Evolutionary conservation across 2,329 filamentous ascomycete genomes (phyloP).

Genomic region (Gaeumannomyces tritici): DNA sequence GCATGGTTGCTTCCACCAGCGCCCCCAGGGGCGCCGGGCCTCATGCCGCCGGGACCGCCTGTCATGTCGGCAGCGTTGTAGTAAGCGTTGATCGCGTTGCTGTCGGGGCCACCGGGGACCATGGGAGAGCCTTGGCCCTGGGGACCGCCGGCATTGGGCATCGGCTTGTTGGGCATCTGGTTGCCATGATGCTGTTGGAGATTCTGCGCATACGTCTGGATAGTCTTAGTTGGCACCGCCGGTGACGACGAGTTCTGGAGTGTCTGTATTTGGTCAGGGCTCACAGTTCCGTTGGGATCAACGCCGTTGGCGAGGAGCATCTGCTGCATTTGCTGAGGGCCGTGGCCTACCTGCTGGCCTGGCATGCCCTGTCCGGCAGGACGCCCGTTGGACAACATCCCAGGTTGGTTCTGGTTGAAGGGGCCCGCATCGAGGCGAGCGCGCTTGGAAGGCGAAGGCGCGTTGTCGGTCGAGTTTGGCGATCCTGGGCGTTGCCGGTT

Average conservation of each 20-base stretch:
- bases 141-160: conserved; percentile 64
- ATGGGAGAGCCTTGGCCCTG: conserved; percentile 74
- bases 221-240: conserved; percentile 67
- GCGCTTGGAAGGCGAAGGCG: conserved; percentile 85
- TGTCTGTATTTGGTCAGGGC: conserved; percentile 63
- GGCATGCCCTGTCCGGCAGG: conserved; percentile 61
- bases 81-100: conserved; percentile 42
- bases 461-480: conserved; percentile 75
- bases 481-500: conserved; percentile 74
- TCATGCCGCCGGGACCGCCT: conserved; percentile 46
- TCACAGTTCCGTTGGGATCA: conserved; percentile 58
- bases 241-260: conserved; percentile 42
- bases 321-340: conserved; percentile 45
- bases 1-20: conserved; percentile 62
- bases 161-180: conserved; percentile 73
- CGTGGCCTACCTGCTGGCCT: conserved; percentile 54
- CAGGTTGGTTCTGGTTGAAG: conserved; percentile 62
- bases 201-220: conserved; percentile 79
- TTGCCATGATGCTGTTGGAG: conserved; percentile 72
- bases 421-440: conserved; percentile 67
- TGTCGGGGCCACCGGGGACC: conserved; percentile 62
- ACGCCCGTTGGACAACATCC: conserved; percentile 66
- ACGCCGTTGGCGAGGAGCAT: conserved; percentile 62
- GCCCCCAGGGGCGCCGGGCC: conserved; percentile 35
- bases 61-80: conserved; percentile 57